Percentiles rank a stretch among this genome's conserved stretches.
Evolutionary conservation across 441 rosid species (phyloP).

Genomic region (Codiaeum variegatum): DNA sequence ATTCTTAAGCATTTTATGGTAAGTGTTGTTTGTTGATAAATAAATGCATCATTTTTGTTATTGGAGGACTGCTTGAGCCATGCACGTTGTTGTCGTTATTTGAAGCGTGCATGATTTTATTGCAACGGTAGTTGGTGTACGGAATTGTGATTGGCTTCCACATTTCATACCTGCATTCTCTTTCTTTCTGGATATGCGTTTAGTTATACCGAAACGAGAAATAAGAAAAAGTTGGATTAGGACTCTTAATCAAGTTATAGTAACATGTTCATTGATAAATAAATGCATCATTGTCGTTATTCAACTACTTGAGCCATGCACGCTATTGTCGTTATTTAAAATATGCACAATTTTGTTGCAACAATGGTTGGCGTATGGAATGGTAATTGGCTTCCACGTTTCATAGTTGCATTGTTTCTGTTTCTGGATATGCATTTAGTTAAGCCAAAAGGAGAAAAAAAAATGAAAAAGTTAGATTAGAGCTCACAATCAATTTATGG

Average conservation of each 20-base stretch:
- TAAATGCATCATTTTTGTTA: constrained; percentile 1
- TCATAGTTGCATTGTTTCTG: too few relatives aligned
- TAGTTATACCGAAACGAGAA: background rate
- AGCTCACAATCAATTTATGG: too few relatives aligned
- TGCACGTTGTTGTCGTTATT: constrained; percentile 7
- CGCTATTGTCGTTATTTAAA: constrained; percentile 4
- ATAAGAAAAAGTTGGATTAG: background rate
- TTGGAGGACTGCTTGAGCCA: constrained; percentile 7
- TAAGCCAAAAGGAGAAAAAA: constrained; percentile 1
- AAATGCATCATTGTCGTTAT: constrained; percentile 4
- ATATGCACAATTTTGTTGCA: too few relatives aligned
- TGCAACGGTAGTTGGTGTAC: background rate
- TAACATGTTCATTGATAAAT: constrained; percentile 3
- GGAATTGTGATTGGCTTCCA: background rate
- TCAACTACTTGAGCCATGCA: constrained; percentile 21
- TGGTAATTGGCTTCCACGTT: too few relatives aligned
- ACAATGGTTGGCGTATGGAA: too few relatives aligned
- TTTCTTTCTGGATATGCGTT: background rate
- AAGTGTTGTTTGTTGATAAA: constrained; percentile 6
- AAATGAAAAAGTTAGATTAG: background rate
- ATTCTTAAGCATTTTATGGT: constrained; percentile 6
- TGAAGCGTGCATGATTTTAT: background rate
- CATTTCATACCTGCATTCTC: background rate
- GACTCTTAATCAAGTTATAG: constrained; percentile 4
- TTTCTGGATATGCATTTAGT: background rate